Percentiles rank a stretch among this genome's conserved stretches.
These are phyloP conservation scores for Rachicladosporium sp. DNA, from an alignment of 2,329 filamentous ascomycete species.

Conservation along the genomic window DNA sequence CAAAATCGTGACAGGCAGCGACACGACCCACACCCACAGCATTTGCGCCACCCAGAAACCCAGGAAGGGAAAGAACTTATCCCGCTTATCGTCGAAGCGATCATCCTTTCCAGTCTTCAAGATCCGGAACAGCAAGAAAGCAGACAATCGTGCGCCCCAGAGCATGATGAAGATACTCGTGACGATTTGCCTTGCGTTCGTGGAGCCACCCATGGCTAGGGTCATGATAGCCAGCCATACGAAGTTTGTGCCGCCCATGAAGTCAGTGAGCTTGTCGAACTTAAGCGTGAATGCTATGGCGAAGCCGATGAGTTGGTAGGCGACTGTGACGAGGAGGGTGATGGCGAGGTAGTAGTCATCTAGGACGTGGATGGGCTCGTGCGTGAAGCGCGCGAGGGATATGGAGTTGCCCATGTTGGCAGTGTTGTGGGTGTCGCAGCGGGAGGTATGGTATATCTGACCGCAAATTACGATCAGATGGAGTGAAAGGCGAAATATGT, in stretches of 20 bases:
- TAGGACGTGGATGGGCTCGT: conserved; percentile 41
- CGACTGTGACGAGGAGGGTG: conserved; percentile 55
- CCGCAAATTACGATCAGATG: too few species aligned
- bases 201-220: conserved; percentile 43
- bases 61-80: conserved; percentile 57
- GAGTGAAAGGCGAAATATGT: too few species aligned
- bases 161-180: conserved; percentile 51
- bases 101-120: conserved; percentile 59
- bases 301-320: conserved; percentile 60
- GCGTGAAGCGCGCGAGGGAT: conserved; percentile 1
- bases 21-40: conserved; percentile 54
- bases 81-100: conserved; percentile 60
- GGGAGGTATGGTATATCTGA: too few species aligned
- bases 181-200: conserved; percentile 51
- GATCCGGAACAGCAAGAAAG: conserved; percentile 57
- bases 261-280: conserved; percentile 62
- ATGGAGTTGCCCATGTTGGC: too few species aligned
- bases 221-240: conserved; percentile 53
- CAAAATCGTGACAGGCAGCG: conserved; percentile 54
- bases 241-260: conserved; percentile 60
- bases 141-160: conserved; percentile 54
- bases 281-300: conserved; percentile 52
- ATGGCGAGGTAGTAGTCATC: conserved; percentile 61
- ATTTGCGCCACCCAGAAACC: conserved; percentile 62
- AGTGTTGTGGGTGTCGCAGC: too few species aligned